These are phyloP conservation scores for Thraustochytrium striatum DNA, from an alignment of 352 stramenopile genomes.

Conservation along the genomic window DNA sequence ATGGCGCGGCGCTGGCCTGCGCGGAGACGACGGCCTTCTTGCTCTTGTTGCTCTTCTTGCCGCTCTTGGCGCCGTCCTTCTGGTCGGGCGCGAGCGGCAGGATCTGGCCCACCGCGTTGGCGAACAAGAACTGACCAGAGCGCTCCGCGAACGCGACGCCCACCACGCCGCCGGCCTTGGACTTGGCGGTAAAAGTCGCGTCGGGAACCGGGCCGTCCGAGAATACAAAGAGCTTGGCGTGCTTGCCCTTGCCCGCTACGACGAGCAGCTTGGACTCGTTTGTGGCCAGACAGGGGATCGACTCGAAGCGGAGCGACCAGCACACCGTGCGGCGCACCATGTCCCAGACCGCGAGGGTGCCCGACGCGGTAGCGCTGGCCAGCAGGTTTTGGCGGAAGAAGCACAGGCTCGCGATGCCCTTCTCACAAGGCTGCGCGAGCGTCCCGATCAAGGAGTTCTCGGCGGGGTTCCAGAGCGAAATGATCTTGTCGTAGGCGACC, in stretches of 20 bases:
- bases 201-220: background rate
- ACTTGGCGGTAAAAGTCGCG: background rate
- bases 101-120: too few relatives aligned
- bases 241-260: background rate
- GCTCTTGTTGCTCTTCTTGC: too few relatives aligned
- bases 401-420: background rate
- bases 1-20: too few relatives aligned
- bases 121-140: too few relatives aligned
- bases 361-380: background rate
- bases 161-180: background rate
- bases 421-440: slow-evolving; percentile 10
- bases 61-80: too few relatives aligned
- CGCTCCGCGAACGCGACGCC: background rate
- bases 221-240: slow-evolving; percentile 2
- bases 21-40: too few relatives aligned
- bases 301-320: background rate
- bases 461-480: slow-evolving; percentile 75
- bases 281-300: background rate
- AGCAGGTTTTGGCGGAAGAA: slow-evolving; percentile 17
- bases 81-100: too few relatives aligned
- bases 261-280: background rate
- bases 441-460: slow-evolving; percentile 65
- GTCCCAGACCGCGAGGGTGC: slow-evolving; percentile 12
- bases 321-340: background rate
- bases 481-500: slow-evolving; percentile 68